Base-by-base conservation (phyloP, 2,329 filamentous ascomycete genomes). In the Epichloe bromicola region DNA sequence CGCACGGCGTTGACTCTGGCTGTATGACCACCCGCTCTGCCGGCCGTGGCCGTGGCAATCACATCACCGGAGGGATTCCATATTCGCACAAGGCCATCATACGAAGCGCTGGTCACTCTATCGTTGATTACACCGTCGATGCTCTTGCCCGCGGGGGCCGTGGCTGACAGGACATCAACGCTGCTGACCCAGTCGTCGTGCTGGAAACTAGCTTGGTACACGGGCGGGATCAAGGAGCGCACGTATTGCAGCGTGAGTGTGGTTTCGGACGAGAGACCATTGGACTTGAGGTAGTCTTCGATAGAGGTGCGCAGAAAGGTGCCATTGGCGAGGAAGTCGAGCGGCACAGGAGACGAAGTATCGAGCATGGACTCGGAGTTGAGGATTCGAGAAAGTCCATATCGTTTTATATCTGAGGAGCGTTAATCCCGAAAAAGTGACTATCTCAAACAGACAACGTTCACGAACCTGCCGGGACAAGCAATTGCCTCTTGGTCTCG, bases 171-270 rank as follows among this genome's bases (percentile, higher is more conserved):
- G 4, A 95, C 79, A 65, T 96, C 89, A 26, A 97, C 82, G 26
- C 80, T 79, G 64, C 87, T 88, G 46, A 98, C 86, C 93, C 93
- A 98, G 67, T 97, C 93, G 63, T 98, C 90, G 66, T 98, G 91
- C 71, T 96, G 85, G 65, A 95, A 98, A 63, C 86, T 93, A 12
- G 89, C 85, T 59, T 95, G 83, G 66, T 93, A 91, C 37, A 86
- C 76, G 17, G 93, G 93, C 7, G 93, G 93, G 54, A 96, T 82
- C 59, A 96, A 73, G 56, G 89, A 93, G 60, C 89, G 85, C 37
- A 96, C 88, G 68, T 97, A 98, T 72, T 97, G 90, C 52, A 98
- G 78, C 37, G 84, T 85, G 49, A 98, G 72, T 4, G 85, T 91
- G 4, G 84, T 86, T 72, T 98, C 93, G 41, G 88, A 80, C 19